phyloP scores from a whole-genome alignment of 345 rosid genomes.

The Gossypium raimondii region DNA sequence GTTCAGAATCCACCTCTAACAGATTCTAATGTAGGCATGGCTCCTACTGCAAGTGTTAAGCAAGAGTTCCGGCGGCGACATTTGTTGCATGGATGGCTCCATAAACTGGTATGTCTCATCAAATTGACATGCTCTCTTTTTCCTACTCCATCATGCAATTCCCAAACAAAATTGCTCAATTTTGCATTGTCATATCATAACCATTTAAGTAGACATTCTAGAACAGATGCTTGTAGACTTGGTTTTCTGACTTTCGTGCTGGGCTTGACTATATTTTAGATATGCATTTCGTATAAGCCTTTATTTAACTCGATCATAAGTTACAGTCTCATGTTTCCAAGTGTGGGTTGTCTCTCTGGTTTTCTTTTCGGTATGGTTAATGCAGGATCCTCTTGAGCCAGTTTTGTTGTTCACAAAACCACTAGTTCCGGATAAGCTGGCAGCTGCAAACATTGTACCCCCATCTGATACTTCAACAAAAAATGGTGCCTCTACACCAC shows the following conservation, averaged over 20 bases:
- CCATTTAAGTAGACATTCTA: background rate
- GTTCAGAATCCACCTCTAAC: constrained; percentile 43
- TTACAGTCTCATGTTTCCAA: background rate
- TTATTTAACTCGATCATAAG: background rate
- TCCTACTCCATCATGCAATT: constrained; percentile 5
- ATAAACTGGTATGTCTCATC: constrained; percentile 54
- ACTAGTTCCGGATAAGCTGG: constrained; percentile 80
- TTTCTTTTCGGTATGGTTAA: background rate
- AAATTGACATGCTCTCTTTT: background rate
- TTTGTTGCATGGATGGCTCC: constrained; percentile 67
- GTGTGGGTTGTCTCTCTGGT: background rate
- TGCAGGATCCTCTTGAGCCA: constrained; percentile 92
- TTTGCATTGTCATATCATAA: background rate
- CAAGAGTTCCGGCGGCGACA: constrained; percentile 75
- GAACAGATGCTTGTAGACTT: background rate
- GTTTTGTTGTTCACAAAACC: constrained; percentile 87
- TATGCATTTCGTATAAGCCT: no score
- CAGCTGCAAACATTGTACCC: constrained; percentile 79
- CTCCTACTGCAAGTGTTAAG: constrained; percentile 49
- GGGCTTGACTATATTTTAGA: background rate
- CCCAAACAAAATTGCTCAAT: background rate
- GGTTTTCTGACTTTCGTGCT: background rate
- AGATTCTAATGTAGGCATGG: constrained; percentile 38
- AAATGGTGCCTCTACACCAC: constrained; percentile 32
- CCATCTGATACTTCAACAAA: constrained; percentile 47